Evolutionary conservation across 2,329 filamentous ascomycete species (phyloP).

Genomic region (Reticulascus tulasneorum): DNA sequence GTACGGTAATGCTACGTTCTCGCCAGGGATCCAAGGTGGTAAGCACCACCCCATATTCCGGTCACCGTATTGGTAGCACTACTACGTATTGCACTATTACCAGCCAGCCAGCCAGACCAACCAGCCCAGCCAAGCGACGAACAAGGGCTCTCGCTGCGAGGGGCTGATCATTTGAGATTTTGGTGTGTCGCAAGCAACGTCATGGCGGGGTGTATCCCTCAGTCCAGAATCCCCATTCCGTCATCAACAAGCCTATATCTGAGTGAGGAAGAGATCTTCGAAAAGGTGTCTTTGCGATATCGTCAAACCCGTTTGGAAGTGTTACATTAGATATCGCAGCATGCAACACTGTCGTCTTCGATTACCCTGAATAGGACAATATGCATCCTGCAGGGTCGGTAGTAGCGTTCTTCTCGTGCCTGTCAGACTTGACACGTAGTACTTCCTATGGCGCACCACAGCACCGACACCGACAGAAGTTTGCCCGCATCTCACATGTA

Average conservation of each 20-base stretch:
- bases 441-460: too few relatives aligned
- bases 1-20: not conserved
- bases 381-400: constrained; percentile 5
- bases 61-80: too few relatives aligned
- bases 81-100: too few relatives aligned
- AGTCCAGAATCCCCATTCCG: too few relatives aligned
- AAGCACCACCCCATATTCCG: too few relatives aligned
- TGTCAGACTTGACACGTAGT: constrained; percentile 11
- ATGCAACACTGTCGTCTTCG: constrained; percentile 2
- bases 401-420: constrained; percentile 2
- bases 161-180: not conserved
- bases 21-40: too few relatives aligned
- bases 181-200: not conserved
- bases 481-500: too few relatives aligned
- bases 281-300: constrained; percentile 9
- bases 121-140: not conserved
- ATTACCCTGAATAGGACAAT: constrained; percentile 2
- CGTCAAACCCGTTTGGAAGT: constrained; percentile 2
- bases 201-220: not conserved
- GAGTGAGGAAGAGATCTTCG: constrained; percentile 6
- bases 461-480: too few relatives aligned
- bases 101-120: too few relatives aligned
- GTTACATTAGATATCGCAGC: too few relatives aligned
- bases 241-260: too few relatives aligned
- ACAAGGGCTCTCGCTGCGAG: constrained; percentile 1